Conservation (phyloP, 352 stramenopile genomes). For the Phytophthora colocasiae region DNA sequence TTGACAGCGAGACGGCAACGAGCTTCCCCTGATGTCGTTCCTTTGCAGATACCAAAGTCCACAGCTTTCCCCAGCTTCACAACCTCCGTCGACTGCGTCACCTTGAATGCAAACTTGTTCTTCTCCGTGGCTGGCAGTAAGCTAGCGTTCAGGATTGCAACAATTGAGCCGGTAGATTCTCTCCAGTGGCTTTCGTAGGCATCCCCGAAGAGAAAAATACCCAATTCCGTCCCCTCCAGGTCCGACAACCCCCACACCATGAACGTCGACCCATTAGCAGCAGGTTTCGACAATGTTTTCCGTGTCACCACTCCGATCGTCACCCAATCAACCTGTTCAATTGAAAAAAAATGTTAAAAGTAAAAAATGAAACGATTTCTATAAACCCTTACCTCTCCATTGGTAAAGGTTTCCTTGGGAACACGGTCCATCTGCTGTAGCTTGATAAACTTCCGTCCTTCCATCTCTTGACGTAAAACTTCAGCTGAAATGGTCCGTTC, state of each 20-base stretch:
- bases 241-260: slow-evolving; percentile 86
- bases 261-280: slow-evolving; percentile 72
- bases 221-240: slow-evolving; percentile 68
- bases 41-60: slow-evolving; percentile 86
- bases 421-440: slow-evolving; percentile 66
- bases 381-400: slow-evolving; percentile 47
- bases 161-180: slow-evolving; percentile 59
- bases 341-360: slow-evolving; percentile 1
- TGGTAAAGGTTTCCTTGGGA: slow-evolving; percentile 58
- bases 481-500: slow-evolving; percentile 56
- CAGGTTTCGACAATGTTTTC: slow-evolving; percentile 77
- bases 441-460: slow-evolving; percentile 70
- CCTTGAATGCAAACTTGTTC: slow-evolving; percentile 85
- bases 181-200: slow-evolving; percentile 81
- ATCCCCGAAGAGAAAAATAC: slow-evolving; percentile 78
- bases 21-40: slow-evolving; percentile 59
- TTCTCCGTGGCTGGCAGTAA: slow-evolving; percentile 72
- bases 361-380: slow-evolving; percentile 2
- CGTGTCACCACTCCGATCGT: slow-evolving; percentile 79
- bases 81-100: slow-evolving; percentile 59
- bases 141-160: slow-evolving; percentile 77
- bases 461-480: slow-evolving; percentile 67
- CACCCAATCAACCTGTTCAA: slow-evolving; percentile 72
- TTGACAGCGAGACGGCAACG: slow-evolving; percentile 81
- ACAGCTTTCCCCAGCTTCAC: slow-evolving; percentile 66